These are phyloP conservation scores for Lagenaria siceraria DNA, from an alignment of 306 rosid genomes.

Conservation along the genomic window DNA sequence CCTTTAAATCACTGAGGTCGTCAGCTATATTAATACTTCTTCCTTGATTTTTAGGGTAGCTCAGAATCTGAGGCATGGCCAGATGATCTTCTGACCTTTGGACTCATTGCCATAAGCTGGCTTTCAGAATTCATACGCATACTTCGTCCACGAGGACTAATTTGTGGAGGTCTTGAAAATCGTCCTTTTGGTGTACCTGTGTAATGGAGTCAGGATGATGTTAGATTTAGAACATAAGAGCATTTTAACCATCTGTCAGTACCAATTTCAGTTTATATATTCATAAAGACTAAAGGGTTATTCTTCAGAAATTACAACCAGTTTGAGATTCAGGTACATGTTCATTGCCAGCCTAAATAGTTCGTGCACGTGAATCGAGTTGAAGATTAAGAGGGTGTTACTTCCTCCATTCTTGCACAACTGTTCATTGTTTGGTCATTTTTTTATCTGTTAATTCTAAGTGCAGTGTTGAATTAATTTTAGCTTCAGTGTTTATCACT, in stretches of 20 bases:
- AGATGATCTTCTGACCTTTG: slow-evolving; percentile 47
- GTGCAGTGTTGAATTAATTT: neutral
- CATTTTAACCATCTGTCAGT: neutral
- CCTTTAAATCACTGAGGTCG: neutral
- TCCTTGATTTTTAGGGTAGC: slow-evolving; percentile 27
- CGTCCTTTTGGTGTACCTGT: slow-evolving; percentile 49
- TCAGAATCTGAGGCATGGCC: slow-evolving; percentile 89
- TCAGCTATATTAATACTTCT: neutral
- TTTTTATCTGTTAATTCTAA: neutral
- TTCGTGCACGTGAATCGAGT: neutral
- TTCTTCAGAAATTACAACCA: neutral
- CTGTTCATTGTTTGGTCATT: neutral
- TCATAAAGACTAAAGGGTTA: neutral
- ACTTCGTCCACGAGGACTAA: slow-evolving; percentile 23
- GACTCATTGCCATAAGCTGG: slow-evolving; percentile 26
- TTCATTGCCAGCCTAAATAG: neutral
- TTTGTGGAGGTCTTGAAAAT: slow-evolving; percentile 62
- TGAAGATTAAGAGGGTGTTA: neutral
- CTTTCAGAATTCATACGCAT: slow-evolving; percentile 29
- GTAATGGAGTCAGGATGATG: slow-evolving; percentile 12
- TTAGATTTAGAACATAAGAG: neutral
- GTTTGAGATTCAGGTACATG: neutral
- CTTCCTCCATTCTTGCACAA: neutral
- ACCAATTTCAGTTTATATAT: neutral
- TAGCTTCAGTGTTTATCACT: neutral